phyloP scores from a whole-genome alignment of 768 basidiomycete genomes.

The Lactifluus piperatus region DNA sequence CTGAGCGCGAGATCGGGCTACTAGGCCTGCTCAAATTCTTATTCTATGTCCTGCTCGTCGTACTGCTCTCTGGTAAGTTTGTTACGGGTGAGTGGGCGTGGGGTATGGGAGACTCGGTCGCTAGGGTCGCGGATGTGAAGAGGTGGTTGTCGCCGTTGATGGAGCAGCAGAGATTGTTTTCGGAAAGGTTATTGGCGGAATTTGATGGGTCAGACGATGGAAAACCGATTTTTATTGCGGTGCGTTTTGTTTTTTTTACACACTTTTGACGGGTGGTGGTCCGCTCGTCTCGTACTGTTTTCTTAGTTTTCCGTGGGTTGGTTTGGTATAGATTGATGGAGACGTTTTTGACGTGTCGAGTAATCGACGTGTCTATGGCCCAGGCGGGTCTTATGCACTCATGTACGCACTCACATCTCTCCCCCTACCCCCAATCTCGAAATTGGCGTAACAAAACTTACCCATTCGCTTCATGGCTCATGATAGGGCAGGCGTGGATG shows the following conservation, averaged over 20 bases:
- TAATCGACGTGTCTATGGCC: constrained; percentile 70
- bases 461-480: too few species aligned
- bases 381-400: constrained; percentile 75
- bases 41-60: constrained; percentile 42
- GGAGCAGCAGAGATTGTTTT: constrained; percentile 64
- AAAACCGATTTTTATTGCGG: constrained; percentile 78
- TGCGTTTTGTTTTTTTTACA: constrained; percentile 31
- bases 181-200: constrained; percentile 53
- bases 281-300: too few species aligned
- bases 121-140: constrained; percentile 53
- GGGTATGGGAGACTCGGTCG: too few species aligned
- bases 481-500: constrained; percentile 72
- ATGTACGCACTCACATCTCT: constrained; percentile 38
- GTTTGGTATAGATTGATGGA: constrained; percentile 62
- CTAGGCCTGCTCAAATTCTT: constrained; percentile 63
- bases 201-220: constrained; percentile 63
- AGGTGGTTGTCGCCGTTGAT: constrained; percentile 47
- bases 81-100: constrained; percentile 81
- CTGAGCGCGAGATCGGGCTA: constrained; percentile 53
- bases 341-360: constrained; percentile 90
- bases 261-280: too few species aligned
- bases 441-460: too few species aligned
- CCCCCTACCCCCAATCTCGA: neutral
- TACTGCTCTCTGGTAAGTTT: constrained; percentile 66
- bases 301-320: too few species aligned